A percentile compares a stretch with the other conserved stretches of the same genome.
phyloP scores from a whole-genome alignment of 2,329 filamentous ascomycete genomes.

The Penicillium brevicompactum region DNA sequence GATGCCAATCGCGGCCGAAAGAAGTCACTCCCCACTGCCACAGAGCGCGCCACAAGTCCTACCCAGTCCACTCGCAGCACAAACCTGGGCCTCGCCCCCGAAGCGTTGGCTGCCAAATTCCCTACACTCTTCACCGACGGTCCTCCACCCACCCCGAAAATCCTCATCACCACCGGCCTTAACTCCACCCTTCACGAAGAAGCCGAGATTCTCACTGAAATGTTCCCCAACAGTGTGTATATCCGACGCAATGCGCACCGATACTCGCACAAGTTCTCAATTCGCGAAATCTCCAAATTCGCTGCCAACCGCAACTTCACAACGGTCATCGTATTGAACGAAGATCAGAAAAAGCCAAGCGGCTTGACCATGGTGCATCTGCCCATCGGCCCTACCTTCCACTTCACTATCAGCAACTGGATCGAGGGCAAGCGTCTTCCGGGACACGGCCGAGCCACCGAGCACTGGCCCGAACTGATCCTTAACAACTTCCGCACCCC shows the following conservation, averaged over 20 bases:
- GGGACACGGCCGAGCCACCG: conserved; percentile 86
- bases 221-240: conserved; percentile 82
- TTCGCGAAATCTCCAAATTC: conserved; percentile 86
- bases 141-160: conserved; percentile 68
- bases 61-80: conserved; percentile 59
- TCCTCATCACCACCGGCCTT: conserved; percentile 87
- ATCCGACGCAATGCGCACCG: conserved; percentile 82
- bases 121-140: conserved; percentile 58
- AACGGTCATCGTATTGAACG: conserved; percentile 79
- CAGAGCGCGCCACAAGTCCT: conserved; percentile 57
- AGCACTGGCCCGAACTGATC: conserved; percentile 85
- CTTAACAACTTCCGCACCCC: conserved; percentile 96
- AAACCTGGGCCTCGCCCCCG: conserved; percentile 62
- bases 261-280: conserved; percentile 85
- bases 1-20: conserved; percentile 33
- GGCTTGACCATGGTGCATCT: conserved; percentile 84
- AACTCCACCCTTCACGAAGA: conserved; percentile 86
- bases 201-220: conserved; percentile 72
- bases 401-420: conserved; percentile 90
- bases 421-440: conserved; percentile 83
- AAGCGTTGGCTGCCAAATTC: conserved; percentile 63
- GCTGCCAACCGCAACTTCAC: conserved; percentile 82
- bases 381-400: conserved; percentile 84
- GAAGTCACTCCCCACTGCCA: conserved; percentile 42
- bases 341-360: conserved; percentile 82